Conservation (phyloP, 179 eudicot species). For the Beta corolliflora region DNA sequence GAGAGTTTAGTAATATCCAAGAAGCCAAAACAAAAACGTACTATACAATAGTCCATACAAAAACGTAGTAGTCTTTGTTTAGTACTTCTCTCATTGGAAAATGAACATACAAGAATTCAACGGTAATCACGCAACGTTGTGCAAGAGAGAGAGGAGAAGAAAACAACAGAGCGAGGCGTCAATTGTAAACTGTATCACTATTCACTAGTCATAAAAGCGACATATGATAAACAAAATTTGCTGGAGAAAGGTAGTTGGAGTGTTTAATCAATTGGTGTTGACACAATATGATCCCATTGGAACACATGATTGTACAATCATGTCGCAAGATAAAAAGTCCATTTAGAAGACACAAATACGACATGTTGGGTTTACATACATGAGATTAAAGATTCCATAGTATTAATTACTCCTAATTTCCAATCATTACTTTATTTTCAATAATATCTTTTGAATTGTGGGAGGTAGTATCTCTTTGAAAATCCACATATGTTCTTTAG, state of each 20-base stretch:
- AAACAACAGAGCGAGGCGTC: background rate
- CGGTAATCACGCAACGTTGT: slow-evolving; percentile 22
- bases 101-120: background rate
- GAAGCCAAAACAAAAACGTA: background rate
- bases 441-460: background rate
- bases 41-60: background rate
- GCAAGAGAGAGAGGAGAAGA: background rate
- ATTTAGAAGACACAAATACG: background rate
- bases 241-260: background rate
- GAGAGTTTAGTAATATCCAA: background rate
- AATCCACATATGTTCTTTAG: too few species aligned
- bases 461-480: too few species aligned
- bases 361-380: background rate
- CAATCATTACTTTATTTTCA: background rate
- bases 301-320: slow-evolving; percentile 1
- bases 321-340: background rate
- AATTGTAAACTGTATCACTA: background rate
- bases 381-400: background rate
- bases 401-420: background rate
- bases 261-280: slow-evolving; percentile 13
- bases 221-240: background rate
- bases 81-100: background rate
- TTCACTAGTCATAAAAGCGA: background rate
- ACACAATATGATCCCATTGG: background rate
- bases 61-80: background rate